Conservation (phyloP, 495 filamentous ascomycete genomes). For the Staphylotrichum longicolle region DNA sequence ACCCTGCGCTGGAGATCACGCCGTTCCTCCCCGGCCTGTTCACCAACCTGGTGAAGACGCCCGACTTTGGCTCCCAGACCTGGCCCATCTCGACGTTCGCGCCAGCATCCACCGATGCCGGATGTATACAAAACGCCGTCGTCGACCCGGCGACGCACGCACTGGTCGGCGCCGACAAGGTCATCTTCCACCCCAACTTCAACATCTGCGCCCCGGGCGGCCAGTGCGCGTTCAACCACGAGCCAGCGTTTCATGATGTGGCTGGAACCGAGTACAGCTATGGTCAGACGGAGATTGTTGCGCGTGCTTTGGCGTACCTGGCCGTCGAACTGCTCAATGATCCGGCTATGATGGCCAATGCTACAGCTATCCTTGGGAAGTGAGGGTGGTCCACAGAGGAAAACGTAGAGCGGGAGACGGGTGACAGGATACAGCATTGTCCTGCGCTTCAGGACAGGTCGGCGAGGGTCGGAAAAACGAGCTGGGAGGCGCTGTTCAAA, state of each 20-base stretch:
- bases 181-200: background rate
- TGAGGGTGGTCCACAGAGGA: background rate
- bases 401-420: too few relatives aligned
- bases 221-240: background rate
- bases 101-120: background rate
- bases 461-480: too few relatives aligned
- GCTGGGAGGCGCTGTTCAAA: too few relatives aligned
- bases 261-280: slow-evolving; percentile 1
- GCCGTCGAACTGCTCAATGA: background rate
- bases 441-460: too few relatives aligned
- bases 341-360: slow-evolving; percentile 1
- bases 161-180: background rate
- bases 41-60: background rate
- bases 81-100: slow-evolving; percentile 1
- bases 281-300: background rate
- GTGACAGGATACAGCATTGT: too few relatives aligned
- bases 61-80: background rate
- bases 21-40: background rate
- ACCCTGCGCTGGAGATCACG: background rate
- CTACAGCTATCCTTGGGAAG: background rate
- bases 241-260: background rate
- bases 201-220: background rate
- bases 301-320: background rate
- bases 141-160: background rate
- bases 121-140: slow-evolving; percentile 1